Percentiles rank a stretch among this genome's conserved stretches.
Evolutionary conservation across 345 rosid genomes (phyloP).

Genomic region (Atalantia buxifolia): DNA sequence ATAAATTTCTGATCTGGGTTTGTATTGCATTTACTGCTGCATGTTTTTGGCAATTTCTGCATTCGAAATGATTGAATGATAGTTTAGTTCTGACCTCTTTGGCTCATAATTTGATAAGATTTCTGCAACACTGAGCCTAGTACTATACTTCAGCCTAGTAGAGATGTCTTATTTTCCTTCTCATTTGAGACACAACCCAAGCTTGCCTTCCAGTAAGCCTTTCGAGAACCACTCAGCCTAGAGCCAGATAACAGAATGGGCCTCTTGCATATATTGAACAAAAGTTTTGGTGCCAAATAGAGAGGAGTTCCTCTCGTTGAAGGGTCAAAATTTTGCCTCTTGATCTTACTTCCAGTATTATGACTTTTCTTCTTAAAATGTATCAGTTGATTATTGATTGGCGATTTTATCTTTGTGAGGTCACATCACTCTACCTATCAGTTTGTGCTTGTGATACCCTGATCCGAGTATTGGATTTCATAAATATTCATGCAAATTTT

Average conservation of each 20-base stretch:
- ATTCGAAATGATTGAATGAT: not conserved
- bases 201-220: conserved; percentile 40
- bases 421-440: not conserved
- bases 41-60: not conserved
- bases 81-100: not conserved
- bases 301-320: conserved; percentile 27
- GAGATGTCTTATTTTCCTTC: not conserved
- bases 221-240: conserved; percentile 50
- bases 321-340: conserved; percentile 6
- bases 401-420: not conserved
- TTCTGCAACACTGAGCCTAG: not conserved
- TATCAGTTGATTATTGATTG: not conserved
- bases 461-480: not conserved
- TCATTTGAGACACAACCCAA: conserved; percentile 21
- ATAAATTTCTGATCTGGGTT: not conserved
- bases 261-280: conserved; percentile 1
- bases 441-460: not conserved
- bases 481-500: not conserved
- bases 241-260: conserved; percentile 12
- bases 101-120: not conserved
- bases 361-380: not conserved
- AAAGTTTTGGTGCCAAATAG: conserved; percentile 20
- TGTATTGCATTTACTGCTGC: not conserved
- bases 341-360: not conserved
- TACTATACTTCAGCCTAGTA: not conserved